A percentile compares a stretch with the other conserved stretches of the same genome.
phyloP scores from a whole-genome alignment of 768 basidiomycete species.

The Collybia nuda region DNA sequence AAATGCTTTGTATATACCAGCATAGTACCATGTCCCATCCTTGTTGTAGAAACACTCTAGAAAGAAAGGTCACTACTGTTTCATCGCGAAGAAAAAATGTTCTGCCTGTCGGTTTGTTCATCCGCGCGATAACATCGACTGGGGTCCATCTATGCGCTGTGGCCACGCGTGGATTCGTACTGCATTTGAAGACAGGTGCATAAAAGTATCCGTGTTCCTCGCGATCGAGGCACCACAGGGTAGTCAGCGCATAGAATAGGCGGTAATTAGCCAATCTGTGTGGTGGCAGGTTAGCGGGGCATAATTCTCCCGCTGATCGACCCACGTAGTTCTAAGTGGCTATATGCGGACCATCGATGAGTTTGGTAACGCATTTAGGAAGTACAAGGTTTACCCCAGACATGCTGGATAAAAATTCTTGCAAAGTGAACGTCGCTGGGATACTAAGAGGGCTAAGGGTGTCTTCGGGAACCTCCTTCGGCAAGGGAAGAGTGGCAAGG shows the following conservation, averaged over 20 bases:
- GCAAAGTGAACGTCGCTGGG: conserved; percentile 60
- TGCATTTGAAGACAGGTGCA: conserved; percentile 73
- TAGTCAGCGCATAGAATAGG: conserved; percentile 64
- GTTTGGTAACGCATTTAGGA: neutral
- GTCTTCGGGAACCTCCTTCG: conserved; percentile 61
- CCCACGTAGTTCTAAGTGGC: conserved; percentile 61
- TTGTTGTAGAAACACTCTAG: conserved; percentile 83
- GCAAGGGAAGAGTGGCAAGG: conserved; percentile 62
- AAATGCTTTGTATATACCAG: conserved; percentile 73
- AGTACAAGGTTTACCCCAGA: conserved; percentile 46
- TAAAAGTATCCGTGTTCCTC: conserved; percentile 84
- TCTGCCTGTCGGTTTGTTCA: conserved; percentile 65
- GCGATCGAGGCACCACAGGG: conserved; percentile 77
- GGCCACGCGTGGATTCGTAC: conserved; percentile 71
- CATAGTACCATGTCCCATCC: conserved; percentile 82
- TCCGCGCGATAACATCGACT: conserved; percentile 60
- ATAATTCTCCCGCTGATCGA: neutral
- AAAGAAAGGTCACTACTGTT: neutral
- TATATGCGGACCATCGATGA: conserved; percentile 23
- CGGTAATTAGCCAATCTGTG: conserved; percentile 65
- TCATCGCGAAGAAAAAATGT: neutral
- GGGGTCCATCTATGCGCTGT: conserved; percentile 75
- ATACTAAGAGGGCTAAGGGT: conserved; percentile 69
- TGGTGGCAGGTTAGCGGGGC: neutral
- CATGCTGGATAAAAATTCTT: conserved; percentile 64